phyloP scores from a whole-genome alignment of 2,329 filamentous ascomycete species.

The Falciphora oryzae region DNA sequence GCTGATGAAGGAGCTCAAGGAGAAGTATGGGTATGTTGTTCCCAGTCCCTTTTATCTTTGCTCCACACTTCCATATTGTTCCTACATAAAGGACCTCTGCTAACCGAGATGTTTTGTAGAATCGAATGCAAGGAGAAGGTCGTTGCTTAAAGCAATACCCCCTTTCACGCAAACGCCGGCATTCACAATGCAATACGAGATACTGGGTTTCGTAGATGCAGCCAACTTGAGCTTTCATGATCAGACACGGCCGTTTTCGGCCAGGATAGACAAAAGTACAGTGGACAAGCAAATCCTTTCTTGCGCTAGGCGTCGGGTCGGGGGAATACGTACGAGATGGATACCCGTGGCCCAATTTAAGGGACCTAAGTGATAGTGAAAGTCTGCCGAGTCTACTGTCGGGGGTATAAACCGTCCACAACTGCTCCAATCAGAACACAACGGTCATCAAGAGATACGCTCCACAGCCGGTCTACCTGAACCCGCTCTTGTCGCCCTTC shows the following conservation, averaged over 20 bases:
- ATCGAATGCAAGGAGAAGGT: constrained; percentile 21
- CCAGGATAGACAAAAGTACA: no score
- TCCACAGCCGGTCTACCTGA: neutral
- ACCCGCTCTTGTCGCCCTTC: constrained; percentile 3
- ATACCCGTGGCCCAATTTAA: no score
- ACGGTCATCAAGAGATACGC: neutral
- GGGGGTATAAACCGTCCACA: neutral
- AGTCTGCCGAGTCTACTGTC: no score
- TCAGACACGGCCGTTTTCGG: no score
- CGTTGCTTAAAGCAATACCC: constrained; percentile 9
- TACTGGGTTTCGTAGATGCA: no score
- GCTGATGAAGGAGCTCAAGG: constrained; percentile 71
- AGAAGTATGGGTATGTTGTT: constrained; percentile 53
- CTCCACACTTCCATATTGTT: neutral
- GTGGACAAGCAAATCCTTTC: no score
- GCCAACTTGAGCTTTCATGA: no score
- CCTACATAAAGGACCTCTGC: neutral
- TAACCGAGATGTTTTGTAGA: constrained; percentile 9
- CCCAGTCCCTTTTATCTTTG: neutral
- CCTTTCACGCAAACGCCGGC: neutral
- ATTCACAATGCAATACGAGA: no score
- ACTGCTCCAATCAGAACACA: neutral
- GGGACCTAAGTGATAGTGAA: no score
- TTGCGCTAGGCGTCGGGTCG: no score
- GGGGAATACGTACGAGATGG: no score